Base-by-base conservation (phyloP, 2,329 filamentous ascomycete genomes). In the Clonostachys solani region DNA sequence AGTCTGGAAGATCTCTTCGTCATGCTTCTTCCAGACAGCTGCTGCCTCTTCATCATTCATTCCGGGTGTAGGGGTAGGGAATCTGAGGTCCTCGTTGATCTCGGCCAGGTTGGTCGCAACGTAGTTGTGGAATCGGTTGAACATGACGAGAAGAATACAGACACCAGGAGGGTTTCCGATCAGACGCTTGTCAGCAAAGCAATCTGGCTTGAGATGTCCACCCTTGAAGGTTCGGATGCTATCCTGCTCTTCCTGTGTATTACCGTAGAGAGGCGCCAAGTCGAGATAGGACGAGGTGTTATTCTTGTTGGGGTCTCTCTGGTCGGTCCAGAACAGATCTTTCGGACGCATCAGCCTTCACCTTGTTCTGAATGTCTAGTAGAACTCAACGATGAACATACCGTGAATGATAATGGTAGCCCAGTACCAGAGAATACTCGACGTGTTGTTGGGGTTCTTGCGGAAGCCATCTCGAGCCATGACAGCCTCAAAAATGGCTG, bases 51-150 rank as follows among this genome's bases (percentile, higher is more conserved):
- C 80, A 3, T 72, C 73, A 0, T 69, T 57, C 0, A 81, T 68
- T 1, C 67, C 53, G 6, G 71, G 64, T 0, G 70, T 58, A 0
- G 89, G 89, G 50, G 82, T 84, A 1, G 76, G 80, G 66, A 96
- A 96, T 18, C 88, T 80, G 15, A 83, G 84, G 41, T 82, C 81
- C 57, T 96, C 92, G 57, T 96, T 96, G 65, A 96, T 92, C n/a
- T 77, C 70, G 0, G 87, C 87, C 16, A 96, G 72, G 50, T 92
- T 86, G 46, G 83, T 79, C 2, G 88, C 91, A 0, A 91, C 81
- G 53, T 94, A 78, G 66, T 97, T 96, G 67, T 96, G 92, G 67
- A 95, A 95, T 19, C 84, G 79, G 57, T 86, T 86, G 67, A 90
- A 85, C 86, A 91, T 89, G 64, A 92, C 77, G 29, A 92, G 67